Evolutionary conservation across 148 eudicot genomes (phyloP), one percentile per base, ranked within the genome.

Genomic region (Fagopyrum esculentum): DNA sequence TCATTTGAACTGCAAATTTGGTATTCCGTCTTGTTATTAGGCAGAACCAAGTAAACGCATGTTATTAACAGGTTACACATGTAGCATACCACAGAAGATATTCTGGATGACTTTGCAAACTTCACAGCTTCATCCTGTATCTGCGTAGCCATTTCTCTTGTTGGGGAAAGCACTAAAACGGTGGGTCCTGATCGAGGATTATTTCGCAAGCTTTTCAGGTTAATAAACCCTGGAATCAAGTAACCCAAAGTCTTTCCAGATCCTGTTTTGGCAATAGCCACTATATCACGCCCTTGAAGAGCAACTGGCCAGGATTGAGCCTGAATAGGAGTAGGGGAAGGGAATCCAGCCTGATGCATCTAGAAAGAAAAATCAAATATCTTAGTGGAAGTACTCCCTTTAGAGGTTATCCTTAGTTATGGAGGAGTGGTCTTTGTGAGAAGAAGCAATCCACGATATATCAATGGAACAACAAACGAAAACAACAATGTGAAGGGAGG

Each of bases 231-330:
- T 79, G 99, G 99, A 80, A 95, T 76, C 79, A 92, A 82, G 78
- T 89, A 92, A 26, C 97, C 97, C 83, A 92, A 85, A 44, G 97
- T 92, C 84, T 92, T 92, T 45, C 97, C 97, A n/a, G 97, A 92
- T 48, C 97, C 97, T 3, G 97, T 92, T 83, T 92, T 92, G 59
- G 97, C 97, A 84, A 92, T 84, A 22, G 97, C 97, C 76, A 92
- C 97, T 57, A 92, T 85, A 77, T 92, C 97, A 46, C 88, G 87
- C 64, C 88, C 86, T 79, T 90, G 92, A 79, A 89, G 84, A 76
- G 92, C 94, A 81, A 92, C 82, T 3, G 97, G 97, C 97, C 97
- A 92, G 71, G 97, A 89, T n/a, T 92, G 97, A 43, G 97, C 97
- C 84, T 92, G 97, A 70, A 92, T 92, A 52, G 97, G n/a, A n/a